Evolutionary conservation across 805 yeast species (phyloP).

Genomic region (Metschnikowia proteae): DNA sequence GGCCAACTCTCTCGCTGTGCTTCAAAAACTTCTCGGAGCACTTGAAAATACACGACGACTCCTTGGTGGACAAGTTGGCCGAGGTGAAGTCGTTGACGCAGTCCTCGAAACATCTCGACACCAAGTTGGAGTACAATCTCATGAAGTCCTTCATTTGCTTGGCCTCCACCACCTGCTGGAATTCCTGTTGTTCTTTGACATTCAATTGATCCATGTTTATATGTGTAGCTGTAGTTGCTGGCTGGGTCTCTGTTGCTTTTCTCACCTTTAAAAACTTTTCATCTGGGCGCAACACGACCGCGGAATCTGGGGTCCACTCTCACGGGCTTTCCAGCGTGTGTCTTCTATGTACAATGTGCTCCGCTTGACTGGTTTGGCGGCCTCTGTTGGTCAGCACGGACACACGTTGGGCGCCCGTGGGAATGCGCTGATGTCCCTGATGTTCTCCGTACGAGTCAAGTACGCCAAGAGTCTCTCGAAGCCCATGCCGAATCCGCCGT

Average conservation of each 20-base stretch:
- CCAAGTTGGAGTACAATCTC: constrained; percentile 91
- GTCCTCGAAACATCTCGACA: constrained; percentile 94
- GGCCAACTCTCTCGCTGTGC: constrained; percentile 97
- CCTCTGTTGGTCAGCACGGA: constrained; percentile 22
- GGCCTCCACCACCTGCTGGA: constrained; percentile 91
- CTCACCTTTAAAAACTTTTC: constrained; percentile 16
- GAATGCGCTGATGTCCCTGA: constrained; percentile 83
- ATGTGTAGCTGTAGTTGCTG: not conserved
- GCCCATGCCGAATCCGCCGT: constrained; percentile 97
- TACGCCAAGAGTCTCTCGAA: constrained; percentile 80
- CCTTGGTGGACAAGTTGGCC: constrained; percentile 77
- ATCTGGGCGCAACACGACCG: constrained; percentile 13
- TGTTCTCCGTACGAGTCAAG: constrained; percentile 68
- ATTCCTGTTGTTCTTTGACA: constrained; percentile 93
- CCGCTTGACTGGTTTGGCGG: no score
- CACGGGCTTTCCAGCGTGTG: no score
- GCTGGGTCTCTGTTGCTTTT: constrained; percentile 1
- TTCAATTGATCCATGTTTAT: constrained; percentile 87
- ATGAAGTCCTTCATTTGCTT: constrained; percentile 99
- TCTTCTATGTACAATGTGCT: no score
- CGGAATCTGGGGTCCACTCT: constrained; percentile 2
- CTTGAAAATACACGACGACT: constrained; percentile 77
- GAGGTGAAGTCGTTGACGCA: constrained; percentile 99
- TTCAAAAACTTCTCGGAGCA: constrained; percentile 97
- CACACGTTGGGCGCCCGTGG: constrained; percentile 60